phyloP scores from a whole-genome alignment of 2,329 filamentous ascomycete genomes.

The Sclerotinia nivalis region DNA sequence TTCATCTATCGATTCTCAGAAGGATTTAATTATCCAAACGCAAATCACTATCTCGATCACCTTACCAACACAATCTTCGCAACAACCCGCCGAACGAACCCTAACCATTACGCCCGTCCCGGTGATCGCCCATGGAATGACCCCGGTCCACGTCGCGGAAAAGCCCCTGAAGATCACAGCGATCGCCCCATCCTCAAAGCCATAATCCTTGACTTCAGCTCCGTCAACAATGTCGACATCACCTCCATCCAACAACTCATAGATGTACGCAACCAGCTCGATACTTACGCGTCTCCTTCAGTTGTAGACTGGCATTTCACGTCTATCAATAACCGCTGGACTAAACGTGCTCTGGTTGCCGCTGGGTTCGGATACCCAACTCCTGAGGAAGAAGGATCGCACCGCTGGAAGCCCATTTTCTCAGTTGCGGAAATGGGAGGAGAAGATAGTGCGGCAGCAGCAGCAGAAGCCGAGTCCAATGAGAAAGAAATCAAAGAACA shows the following conservation, averaged over 20 bases:
- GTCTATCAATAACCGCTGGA: constrained; percentile 92
- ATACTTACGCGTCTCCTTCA: constrained; percentile 77
- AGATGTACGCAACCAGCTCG: constrained; percentile 91
- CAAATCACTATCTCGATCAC: constrained; percentile 82
- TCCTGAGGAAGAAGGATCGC: constrained; percentile 44
- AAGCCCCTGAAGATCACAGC: constrained; percentile 48
- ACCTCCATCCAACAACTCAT: constrained; percentile 91
- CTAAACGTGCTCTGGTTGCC: constrained; percentile 82
- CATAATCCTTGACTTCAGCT: constrained; percentile 90
- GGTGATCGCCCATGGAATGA: constrained; percentile 96
- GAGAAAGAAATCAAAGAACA: constrained; percentile 47
- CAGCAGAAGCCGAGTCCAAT: constrained; percentile 60
- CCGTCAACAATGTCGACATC: constrained; percentile 91
- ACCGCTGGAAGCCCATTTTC: constrained; percentile 93
- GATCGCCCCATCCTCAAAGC: constrained; percentile 73
- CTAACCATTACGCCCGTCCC: constrained; percentile 60
- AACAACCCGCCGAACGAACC: constrained; percentile 74
- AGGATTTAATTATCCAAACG: constrained; percentile 95
- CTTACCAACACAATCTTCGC: constrained; percentile 67
- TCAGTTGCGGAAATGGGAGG: constrained; percentile 85
- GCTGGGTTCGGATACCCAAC: constrained; percentile 87
- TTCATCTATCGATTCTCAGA: constrained; percentile 96
- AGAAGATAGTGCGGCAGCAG: constrained; percentile 65
- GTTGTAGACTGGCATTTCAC: constrained; percentile 94
- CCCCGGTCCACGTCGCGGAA: constrained; percentile 68